Conservation (phyloP, 768 basidiomycete genomes). For the Tulasnella sp. region DNA sequence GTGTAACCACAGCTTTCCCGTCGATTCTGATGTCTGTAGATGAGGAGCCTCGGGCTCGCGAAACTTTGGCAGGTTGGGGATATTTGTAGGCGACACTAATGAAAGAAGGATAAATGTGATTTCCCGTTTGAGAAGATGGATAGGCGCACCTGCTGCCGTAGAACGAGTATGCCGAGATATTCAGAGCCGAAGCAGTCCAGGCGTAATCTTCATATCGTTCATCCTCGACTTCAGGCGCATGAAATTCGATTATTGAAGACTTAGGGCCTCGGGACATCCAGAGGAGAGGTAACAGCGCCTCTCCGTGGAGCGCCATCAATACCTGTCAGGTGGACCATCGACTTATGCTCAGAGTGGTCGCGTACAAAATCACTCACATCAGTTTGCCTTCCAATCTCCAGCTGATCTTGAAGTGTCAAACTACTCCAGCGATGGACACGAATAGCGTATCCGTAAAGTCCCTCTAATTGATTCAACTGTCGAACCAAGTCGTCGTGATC, state of each 20-base stretch:
- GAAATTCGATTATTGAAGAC: constrained; percentile 29
- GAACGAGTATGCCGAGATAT: not conserved
- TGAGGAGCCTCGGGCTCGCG: not conserved
- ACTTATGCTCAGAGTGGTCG: not conserved
- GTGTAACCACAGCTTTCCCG: not conserved
- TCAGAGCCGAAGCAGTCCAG: constrained; percentile 25
- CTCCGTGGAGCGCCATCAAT: constrained; percentile 29
- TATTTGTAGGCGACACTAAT: not conserved
- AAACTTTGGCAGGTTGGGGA: not conserved
- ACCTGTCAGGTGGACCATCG: constrained; percentile 18
- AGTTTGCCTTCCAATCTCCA: constrained; percentile 23
- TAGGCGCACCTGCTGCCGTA: not conserved
- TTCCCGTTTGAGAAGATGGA: too few species aligned
- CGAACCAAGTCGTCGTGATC: constrained; percentile 27
- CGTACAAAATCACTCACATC: constrained; percentile 24
- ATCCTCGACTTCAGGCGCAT: constrained; percentile 14
- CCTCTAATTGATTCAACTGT: constrained; percentile 23
- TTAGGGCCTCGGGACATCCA: constrained; percentile 30
- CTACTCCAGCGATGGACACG: constrained; percentile 30
- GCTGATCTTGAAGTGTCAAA: constrained; percentile 27
- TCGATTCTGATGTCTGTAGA: not conserved
- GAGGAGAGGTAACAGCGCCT: constrained; percentile 28
- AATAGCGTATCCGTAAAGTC: constrained; percentile 29
- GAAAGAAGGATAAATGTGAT: not conserved
- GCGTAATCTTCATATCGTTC: not conserved